Conservation (phyloP, 2,329 filamentous ascomycete genomes). For the Apiospora malaysiana region DNA sequence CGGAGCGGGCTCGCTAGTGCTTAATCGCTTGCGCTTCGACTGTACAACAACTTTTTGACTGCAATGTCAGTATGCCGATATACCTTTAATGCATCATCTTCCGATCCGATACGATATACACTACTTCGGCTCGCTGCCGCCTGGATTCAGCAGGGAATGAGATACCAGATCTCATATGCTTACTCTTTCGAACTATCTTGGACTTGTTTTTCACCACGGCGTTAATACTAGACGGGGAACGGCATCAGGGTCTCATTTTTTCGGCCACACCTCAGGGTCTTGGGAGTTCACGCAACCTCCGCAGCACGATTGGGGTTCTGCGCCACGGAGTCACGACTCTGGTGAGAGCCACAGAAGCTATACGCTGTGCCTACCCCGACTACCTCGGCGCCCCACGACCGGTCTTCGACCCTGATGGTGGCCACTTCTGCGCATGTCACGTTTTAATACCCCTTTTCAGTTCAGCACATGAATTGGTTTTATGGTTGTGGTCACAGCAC, state of each 20-base stretch:
- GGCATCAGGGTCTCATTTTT: slow-evolving; percentile 11
- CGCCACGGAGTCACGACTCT: neutral
- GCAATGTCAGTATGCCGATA: slow-evolving; percentile 34
- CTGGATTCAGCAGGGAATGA: slow-evolving; percentile 30
- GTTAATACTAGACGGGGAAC: slow-evolving; percentile 19
- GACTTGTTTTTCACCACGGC: slow-evolving; percentile 21
- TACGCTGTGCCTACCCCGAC: neutral
- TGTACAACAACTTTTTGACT: slow-evolving; percentile 39
- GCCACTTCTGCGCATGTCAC: slow-evolving; percentile 3
- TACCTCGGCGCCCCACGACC: neutral
- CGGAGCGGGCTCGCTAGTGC: slow-evolving; percentile 4
- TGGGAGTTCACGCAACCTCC: slow-evolving; percentile 1
- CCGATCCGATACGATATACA: slow-evolving; percentile 27
- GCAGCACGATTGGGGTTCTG: neutral
- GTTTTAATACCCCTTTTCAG: slow-evolving; percentile 23
- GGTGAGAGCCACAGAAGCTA: slow-evolving; percentile 6
- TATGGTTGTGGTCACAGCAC: slow-evolving; percentile 24
- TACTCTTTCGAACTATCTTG: slow-evolving; percentile 23
- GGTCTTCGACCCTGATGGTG: neutral
- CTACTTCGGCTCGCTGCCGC: slow-evolving; percentile 32
- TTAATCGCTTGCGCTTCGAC: slow-evolving; percentile 34
- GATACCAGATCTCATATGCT: slow-evolving; percentile 28
- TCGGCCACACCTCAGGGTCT: slow-evolving; percentile 11
- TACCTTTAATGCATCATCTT: slow-evolving; percentile 36
- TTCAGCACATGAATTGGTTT: slow-evolving; percentile 21